These are phyloP conservation scores for Borovskyia barvae DNA, from an alignment of 208 protist species.

Conservation along the genomic window DNA sequence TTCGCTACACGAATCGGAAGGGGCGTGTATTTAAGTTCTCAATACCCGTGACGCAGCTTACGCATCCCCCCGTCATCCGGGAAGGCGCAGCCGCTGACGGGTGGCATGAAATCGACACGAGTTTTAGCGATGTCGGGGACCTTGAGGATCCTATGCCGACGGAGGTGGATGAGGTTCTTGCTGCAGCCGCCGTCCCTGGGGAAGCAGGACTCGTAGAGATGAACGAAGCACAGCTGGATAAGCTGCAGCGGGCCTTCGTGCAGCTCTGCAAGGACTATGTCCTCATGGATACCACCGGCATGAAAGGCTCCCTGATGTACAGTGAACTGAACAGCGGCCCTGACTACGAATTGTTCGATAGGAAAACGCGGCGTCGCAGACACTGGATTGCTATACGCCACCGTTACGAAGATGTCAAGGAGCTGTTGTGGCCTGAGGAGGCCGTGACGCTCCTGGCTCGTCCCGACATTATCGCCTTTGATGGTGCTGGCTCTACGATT, in stretches of 20 bases:
- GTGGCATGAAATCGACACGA: conserved; percentile 79
- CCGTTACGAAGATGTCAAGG: conserved; percentile 65
- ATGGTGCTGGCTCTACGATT: too few species aligned
- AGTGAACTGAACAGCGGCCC: conserved; percentile 80
- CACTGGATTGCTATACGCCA: conserved; percentile 81
- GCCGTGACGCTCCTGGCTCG: too few species aligned
- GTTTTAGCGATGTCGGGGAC: conserved; percentile 75
- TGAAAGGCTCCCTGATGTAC: conserved; percentile 69
- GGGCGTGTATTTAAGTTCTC: conserved; percentile 83
- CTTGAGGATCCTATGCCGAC: conserved; percentile 84
- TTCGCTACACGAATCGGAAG: conserved; percentile 83
- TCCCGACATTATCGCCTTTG: too few species aligned
- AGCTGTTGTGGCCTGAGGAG: conserved; percentile 71
- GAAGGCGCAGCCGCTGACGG: conserved; percentile 28
- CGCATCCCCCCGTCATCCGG: conserved; percentile 61
- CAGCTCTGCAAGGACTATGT: conserved; percentile 76
- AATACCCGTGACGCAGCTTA: conserved; percentile 73
- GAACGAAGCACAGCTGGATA: conserved; percentile 19
- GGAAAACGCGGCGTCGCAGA: conserved; percentile 61
- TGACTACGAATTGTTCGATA: conserved; percentile 85
- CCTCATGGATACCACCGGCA: conserved; percentile 82
- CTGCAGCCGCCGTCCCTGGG: conserved; percentile 2
- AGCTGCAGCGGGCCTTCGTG: conserved; percentile 47
- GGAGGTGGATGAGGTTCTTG: conserved; percentile 56
- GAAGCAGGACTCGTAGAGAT: conserved; percentile 10